phyloP scores from a whole-genome alignment of 306 rosid genomes.

The Glycine soja region DNA sequence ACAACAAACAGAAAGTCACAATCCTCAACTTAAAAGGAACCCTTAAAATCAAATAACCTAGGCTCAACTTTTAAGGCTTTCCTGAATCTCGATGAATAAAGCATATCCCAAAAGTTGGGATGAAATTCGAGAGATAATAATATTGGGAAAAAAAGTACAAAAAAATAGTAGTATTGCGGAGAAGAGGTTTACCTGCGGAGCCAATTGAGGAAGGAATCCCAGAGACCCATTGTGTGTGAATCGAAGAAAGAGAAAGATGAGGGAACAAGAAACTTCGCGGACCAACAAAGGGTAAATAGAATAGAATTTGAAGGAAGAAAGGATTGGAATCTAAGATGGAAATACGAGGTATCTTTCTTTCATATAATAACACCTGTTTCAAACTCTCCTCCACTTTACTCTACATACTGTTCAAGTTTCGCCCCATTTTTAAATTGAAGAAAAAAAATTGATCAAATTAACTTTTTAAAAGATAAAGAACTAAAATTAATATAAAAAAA shows the following conservation, averaged over 20 bases:
- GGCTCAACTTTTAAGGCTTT: neutral
- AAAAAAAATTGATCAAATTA: no score
- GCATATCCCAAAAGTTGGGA: neutral
- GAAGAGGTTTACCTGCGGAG: constrained; percentile 73
- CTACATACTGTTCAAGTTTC: no score
- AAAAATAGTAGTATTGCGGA: neutral
- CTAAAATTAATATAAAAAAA: no score
- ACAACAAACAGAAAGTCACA: constrained; percentile 26
- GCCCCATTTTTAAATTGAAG: no score
- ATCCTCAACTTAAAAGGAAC: constrained; percentile 5
- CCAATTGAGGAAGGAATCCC: constrained; percentile 93
- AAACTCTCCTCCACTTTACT: no score
- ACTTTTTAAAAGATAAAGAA: no score
- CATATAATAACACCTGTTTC: no score
- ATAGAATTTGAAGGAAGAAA: constrained; percentile 8
- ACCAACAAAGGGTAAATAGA: neutral
- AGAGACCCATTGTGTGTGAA: constrained; percentile 69
- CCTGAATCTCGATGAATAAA: neutral
- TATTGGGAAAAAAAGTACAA: neutral
- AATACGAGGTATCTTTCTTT: neutral
- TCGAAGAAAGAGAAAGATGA: neutral
- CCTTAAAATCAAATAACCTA: neutral
- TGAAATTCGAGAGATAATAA: neutral
- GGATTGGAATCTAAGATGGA: constrained; percentile 32
- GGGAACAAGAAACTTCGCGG: constrained; percentile 40